Evolutionary conservation across 1,284 basidiomycete species (phyloP).

Genomic region (Pseudozyma tsukubaensis): DNA sequence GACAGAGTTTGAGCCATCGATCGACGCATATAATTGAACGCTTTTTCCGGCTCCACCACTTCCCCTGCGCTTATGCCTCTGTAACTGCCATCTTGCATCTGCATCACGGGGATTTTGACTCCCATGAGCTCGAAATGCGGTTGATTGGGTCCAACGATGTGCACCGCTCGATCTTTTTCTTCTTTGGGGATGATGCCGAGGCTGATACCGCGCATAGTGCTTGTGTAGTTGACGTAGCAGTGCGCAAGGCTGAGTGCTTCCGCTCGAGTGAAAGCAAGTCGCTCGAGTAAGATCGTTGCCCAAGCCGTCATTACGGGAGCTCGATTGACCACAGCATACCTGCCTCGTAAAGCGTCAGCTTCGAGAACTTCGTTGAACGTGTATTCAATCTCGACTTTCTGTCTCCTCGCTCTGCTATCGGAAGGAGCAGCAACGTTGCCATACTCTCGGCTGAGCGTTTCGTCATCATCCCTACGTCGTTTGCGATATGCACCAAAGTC

Average conservation of each 20-base stretch:
- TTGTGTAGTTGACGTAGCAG: slow-evolving; percentile 92
- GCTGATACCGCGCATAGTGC: slow-evolving; percentile 44
- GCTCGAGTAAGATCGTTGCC: slow-evolving; percentile 85
- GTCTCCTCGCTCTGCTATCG: slow-evolving; percentile 15
- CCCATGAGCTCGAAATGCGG: slow-evolving; percentile 93
- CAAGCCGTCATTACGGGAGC: slow-evolving; percentile 95
- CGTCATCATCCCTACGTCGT: slow-evolving; percentile 43
- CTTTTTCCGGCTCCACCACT: slow-evolving; percentile 77
- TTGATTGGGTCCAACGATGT: slow-evolving; percentile 79
- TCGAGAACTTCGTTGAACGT: slow-evolving; percentile 59
- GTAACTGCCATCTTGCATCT: slow-evolving; percentile 78
- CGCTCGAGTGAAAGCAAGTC: slow-evolving; percentile 83
- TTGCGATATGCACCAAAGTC: slow-evolving; percentile 38
- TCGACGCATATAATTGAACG: slow-evolving; percentile 62
- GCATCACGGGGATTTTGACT: slow-evolving; percentile 86
- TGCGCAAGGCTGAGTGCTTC: slow-evolving; percentile 91
- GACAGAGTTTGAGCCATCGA: slow-evolving; percentile 64
- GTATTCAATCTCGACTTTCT: slow-evolving; percentile 32
- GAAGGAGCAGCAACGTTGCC: slow-evolving; percentile 43
- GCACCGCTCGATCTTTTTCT: slow-evolving; percentile 62
- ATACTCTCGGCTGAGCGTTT: slow-evolving; percentile 50
- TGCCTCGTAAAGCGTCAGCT: slow-evolving; percentile 64
- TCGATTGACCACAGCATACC: slow-evolving; percentile 81
- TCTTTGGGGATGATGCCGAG: slow-evolving; percentile 35
- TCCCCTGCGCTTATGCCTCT: slow-evolving; percentile 81